A percentile compares a stretch with the other conserved stretches of the same genome.
Evolutionary conservation across 169 alveolate species (phyloP).

Genomic region (Plasmodium vinckei): DNA sequence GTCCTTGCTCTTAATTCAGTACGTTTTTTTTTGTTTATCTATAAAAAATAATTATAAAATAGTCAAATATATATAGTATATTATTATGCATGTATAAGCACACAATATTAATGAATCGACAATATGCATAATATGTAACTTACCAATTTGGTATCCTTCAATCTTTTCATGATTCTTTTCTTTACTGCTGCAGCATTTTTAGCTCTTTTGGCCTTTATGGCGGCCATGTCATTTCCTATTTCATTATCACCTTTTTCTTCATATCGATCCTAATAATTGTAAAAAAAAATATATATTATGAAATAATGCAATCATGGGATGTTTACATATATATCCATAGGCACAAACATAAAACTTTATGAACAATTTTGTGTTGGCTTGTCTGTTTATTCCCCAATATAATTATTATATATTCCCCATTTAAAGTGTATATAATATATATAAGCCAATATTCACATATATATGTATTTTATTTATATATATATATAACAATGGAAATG

Average conservation of each 20-base stretch:
- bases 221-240: slow-evolving; percentile 34
- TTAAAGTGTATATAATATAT: too few relatives aligned
- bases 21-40: slow-evolving; percentile 51
- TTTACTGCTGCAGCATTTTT: slow-evolving; percentile 4
- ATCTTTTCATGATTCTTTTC: slow-evolving; percentile 10
- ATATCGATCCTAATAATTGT: slow-evolving; percentile 50
- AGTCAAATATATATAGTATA: not conserved
- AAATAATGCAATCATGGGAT: not conserved
- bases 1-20: slow-evolving; percentile 81
- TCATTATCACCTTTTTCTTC: slow-evolving; percentile 42
- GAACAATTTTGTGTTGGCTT: too few relatives aligned
- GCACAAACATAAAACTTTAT: not conserved
- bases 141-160: slow-evolving; percentile 58
- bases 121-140: slow-evolving; percentile 1
- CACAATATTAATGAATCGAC: not conserved
- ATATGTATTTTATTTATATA: too few relatives aligned
- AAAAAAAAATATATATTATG: not conserved
- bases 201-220: slow-evolving; percentile 24
- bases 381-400: too few relatives aligned
- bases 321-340: slow-evolving; percentile 7
- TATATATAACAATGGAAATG: too few relatives aligned
- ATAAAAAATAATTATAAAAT: not conserved
- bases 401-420: too few relatives aligned
- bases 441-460: too few relatives aligned
- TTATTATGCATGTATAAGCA: not conserved